A percentile compares a stretch with the other conserved stretches of the same genome.
Conservation (phyloP, 331 rosid genomes). For the Acacia pycnantha region DNA sequence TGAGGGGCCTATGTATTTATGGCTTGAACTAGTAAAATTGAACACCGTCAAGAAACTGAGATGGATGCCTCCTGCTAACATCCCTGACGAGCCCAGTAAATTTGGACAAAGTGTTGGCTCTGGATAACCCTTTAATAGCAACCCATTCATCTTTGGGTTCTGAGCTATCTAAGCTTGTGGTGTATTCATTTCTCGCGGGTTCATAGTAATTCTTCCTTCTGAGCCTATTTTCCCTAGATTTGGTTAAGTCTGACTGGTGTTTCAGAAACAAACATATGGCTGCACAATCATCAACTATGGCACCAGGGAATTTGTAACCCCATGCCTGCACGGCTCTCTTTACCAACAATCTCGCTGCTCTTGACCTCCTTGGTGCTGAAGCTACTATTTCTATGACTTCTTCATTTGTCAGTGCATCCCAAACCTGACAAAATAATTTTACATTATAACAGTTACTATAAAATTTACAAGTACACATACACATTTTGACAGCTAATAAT, state of each 20-base stretch:
- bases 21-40: slow-evolving; percentile 1
- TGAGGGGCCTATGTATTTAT: not conserved
- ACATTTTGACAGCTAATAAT: no score
- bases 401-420: slow-evolving; percentile 82
- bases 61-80: slow-evolving; percentile 37
- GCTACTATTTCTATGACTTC: slow-evolving; percentile 78
- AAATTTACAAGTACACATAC: no score
- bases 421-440: slow-evolving; percentile 45
- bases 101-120: slow-evolving; percentile 43
- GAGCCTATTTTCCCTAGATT: not conserved
- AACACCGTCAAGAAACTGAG: slow-evolving; percentile 33
- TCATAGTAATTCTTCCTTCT: slow-evolving; percentile 32
- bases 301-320: slow-evolving; percentile 59
- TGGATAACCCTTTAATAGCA: slow-evolving; percentile 36
- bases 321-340: slow-evolving; percentile 67
- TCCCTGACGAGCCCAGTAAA: slow-evolving; percentile 32
- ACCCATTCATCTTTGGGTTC: slow-evolving; percentile 42
- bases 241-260: slow-evolving; percentile 25
- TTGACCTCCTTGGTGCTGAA: slow-evolving; percentile 59
- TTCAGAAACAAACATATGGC: slow-evolving; percentile 69
- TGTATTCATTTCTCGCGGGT: slow-evolving; percentile 31
- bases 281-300: slow-evolving; percentile 72
- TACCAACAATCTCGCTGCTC: slow-evolving; percentile 69
- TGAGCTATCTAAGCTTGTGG: slow-evolving; percentile 14
- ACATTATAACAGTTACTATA: no score